Percentiles rank a stretch among this genome's conserved stretches.
Evolutionary conservation across 2,329 filamentous ascomycete genomes (phyloP).

Genomic region (Calonectria leucothoes): DNA sequence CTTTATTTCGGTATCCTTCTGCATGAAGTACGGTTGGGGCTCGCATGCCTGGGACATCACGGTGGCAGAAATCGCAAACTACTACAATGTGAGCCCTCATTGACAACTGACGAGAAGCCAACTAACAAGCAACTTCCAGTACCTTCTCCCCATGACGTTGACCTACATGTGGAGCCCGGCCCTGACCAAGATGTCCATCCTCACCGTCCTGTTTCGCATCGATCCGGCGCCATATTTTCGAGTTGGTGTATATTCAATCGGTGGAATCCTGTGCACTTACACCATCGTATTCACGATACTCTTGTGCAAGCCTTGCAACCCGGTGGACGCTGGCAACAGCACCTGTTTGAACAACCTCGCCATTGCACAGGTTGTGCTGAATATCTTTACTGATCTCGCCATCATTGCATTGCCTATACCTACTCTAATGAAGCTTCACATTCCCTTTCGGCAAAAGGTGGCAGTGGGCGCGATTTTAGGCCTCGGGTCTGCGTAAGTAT

Average conservation of each 20-base stretch:
- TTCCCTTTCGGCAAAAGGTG: constrained; percentile 16
- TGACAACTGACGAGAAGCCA: background rate
- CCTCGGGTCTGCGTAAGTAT: constrained; percentile 21
- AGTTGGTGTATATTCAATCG: background rate
- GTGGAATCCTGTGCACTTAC: background rate
- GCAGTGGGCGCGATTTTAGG: constrained; percentile 7
- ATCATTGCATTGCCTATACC: constrained; percentile 19
- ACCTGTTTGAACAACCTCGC: constrained; percentile 21
- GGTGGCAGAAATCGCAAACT: constrained; percentile 6
- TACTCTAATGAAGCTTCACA: constrained; percentile 5
- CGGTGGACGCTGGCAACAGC: constrained; percentile 1
- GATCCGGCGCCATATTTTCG: constrained; percentile 6
- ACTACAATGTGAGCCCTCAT: constrained; percentile 9
- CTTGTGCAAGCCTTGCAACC: constrained; percentile 17
- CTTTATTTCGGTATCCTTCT: constrained; percentile 20
- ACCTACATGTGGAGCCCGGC: constrained; percentile 24
- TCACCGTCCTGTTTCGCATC: constrained; percentile 13
- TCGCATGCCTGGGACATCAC: constrained; percentile 23
- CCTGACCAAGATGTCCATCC: constrained; percentile 22
- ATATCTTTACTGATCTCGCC: constrained; percentile 16
- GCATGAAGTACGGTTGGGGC: constrained; percentile 25
- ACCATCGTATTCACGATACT: constrained; percentile 16
- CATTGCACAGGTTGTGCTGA: constrained; percentile 17
- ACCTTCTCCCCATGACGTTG: constrained; percentile 14
- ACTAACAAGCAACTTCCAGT: background rate